Percentiles rank a stretch among this genome's conserved stretches.
These are phyloP conservation scores for Apiospora saccharicola DNA, from an alignment of 2,329 filamentous ascomycete genomes.

Conservation along the genomic window DNA sequence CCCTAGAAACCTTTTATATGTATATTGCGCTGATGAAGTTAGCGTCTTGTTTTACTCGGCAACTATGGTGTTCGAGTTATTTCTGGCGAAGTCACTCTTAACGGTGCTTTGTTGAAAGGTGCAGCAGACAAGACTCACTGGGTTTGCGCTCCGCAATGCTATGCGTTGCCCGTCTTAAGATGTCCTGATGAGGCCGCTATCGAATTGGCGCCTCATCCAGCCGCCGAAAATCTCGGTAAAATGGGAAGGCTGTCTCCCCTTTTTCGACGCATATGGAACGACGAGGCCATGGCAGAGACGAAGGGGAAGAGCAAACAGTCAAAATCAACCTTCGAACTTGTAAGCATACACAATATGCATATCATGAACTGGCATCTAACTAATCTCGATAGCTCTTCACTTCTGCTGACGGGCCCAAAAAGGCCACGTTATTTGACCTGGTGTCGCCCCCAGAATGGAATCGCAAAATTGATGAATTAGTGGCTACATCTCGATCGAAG, in stretches of 20 bases:
- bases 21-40: conserved; percentile 31
- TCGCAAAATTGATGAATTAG: conserved; percentile 59
- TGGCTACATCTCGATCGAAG: conserved; percentile 44
- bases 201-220: conserved; percentile 63
- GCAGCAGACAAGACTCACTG: conserved; percentile 52
- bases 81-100: conserved; percentile 68
- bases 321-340: conserved; percentile 57
- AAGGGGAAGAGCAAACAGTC: conserved; percentile 37
- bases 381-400: conserved; percentile 55
- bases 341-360: conserved; percentile 42
- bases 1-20: background rate
- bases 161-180: conserved; percentile 73
- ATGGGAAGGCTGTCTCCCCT: conserved; percentile 70
- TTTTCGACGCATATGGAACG: conserved; percentile 73
- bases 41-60: conserved; percentile 71
- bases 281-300: conserved; percentile 40
- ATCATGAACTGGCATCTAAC: conserved; percentile 22
- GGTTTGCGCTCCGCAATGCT: conserved; percentile 72
- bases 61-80: conserved; percentile 70
- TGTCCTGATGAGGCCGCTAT: conserved; percentile 53
- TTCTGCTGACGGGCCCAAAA: conserved; percentile 59
- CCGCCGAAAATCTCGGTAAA: conserved; percentile 55
- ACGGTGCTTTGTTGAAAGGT: conserved; percentile 67
- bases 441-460: conserved; percentile 68
- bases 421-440: conserved; percentile 59